These are phyloP conservation scores for Phaeosphaeriaceae sp. DNA, from an alignment of 2,329 filamentous ascomycete genomes.

Conservation along the genomic window DNA sequence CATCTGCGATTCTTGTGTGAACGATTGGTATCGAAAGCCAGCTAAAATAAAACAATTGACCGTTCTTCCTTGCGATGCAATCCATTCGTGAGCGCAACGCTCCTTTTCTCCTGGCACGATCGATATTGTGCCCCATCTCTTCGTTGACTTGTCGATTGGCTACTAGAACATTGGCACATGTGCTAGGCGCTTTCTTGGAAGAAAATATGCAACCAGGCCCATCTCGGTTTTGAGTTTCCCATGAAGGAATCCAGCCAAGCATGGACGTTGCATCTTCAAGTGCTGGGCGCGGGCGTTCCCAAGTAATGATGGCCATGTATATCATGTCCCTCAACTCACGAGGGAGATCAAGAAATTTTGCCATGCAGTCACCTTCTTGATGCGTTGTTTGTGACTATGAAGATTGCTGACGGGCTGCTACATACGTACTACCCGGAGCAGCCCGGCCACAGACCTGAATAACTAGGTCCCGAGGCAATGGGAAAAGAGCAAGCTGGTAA, in stretches of 20 bases:
- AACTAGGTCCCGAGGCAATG: not conserved
- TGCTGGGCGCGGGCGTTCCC: constrained; percentile 25
- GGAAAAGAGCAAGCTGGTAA: too few relatives aligned
- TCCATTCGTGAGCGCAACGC: constrained; percentile 32
- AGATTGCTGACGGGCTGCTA: too few relatives aligned
- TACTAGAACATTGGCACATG: constrained; percentile 38
- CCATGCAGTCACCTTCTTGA: constrained; percentile 8
- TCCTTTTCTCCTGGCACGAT: constrained; percentile 21
- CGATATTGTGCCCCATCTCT: constrained; percentile 37
- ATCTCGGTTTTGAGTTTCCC: constrained; percentile 21
- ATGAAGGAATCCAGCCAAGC: constrained; percentile 22
- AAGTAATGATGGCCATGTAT: constrained; percentile 36
- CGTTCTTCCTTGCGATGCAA: constrained; percentile 30
- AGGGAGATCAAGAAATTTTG: constrained; percentile 36
- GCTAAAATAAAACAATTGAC: constrained; percentile 40
- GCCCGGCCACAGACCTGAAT: not conserved
- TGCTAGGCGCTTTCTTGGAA: constrained; percentile 26
- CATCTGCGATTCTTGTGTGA: constrained; percentile 17
- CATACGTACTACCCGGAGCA: not conserved
- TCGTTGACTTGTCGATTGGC: constrained; percentile 36
- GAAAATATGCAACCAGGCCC: constrained; percentile 37
- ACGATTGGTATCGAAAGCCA: constrained; percentile 41
- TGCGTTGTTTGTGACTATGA: too few relatives aligned
- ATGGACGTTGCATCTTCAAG: constrained; percentile 24
- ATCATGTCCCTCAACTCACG: constrained; percentile 45